Evolutionary conservation across 2,329 filamentous ascomycete species (phyloP), one percentile per base, ranked within the genome.

Genomic region (Fusarium equiseti): DNA sequence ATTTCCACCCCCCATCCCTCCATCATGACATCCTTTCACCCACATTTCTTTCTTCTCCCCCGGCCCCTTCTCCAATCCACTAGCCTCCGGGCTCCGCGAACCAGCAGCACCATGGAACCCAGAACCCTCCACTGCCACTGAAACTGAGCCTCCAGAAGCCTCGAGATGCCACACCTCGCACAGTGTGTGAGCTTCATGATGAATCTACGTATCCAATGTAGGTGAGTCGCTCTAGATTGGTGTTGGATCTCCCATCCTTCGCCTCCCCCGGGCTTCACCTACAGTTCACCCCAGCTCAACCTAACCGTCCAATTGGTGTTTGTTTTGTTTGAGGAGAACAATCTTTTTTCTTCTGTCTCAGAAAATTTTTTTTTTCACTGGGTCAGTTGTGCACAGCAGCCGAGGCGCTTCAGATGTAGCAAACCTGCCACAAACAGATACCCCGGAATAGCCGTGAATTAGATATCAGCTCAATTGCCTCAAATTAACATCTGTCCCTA

Each of bases 21-120:
- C 71, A 72, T 70, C 60, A 59, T 57, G 68, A 72, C 56, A 64
- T 71, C 70, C 70, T 66, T 73, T 56, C 70, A 57, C 60, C 70
- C 64, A 71, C 64, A 49, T 70, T 63, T 63, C 62, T 68, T 59
- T 59, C 49, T 64, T 43, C 16, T 49, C 55, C 67, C 68, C 71
- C 59, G 50, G 62, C 27, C 63, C 22, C n/a, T 66, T 66, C 57
- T 62, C 68, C 54, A 70, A 63, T 44, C 62, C 57, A 58, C 61
- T 68, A 61, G 40, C 50, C 61, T 63, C 62, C 51, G 58, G 63
- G 54, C 45, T 64, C 53, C 61, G 58, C 42, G 65, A 52, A 44
- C 63, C 58, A 59, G 58, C 62, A 45, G 49, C 22, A 22, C 44
- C 45, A 20, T 20, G 20, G 20, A 29, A 55, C 44, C 62, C 52